Conservation (phyloP, 441 rosid species). For the Croton laevigatus region DNA sequence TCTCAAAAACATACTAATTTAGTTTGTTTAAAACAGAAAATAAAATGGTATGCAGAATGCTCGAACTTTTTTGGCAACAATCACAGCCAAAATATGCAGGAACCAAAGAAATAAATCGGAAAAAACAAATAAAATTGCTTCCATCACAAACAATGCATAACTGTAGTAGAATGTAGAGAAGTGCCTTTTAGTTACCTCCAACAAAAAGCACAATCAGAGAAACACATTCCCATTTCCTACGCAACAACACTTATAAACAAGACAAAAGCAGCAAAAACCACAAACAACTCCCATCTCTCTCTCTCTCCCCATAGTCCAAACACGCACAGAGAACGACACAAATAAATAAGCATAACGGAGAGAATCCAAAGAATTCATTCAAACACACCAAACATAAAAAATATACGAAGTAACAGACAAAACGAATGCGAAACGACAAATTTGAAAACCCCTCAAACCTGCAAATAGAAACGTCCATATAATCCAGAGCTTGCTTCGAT, state of each 20-base stretch:
- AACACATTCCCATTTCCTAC: background rate
- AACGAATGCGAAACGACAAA: slow-evolving; percentile 44
- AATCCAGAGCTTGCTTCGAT: slow-evolving; percentile 30
- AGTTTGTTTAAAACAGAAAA: background rate
- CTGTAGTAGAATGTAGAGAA: background rate
- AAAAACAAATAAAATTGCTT: background rate
- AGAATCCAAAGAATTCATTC: slow-evolving; percentile 22
- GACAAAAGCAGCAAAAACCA: slow-evolving; percentile 2
- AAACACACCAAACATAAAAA: slow-evolving; percentile 4
- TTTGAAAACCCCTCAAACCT: slow-evolving; percentile 27
- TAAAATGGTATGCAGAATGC: background rate
- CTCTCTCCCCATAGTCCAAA: too few species aligned
- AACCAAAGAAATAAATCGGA: background rate
- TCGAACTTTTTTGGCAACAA: background rate
- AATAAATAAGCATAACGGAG: background rate
- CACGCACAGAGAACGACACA: background rate
- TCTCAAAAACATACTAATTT: background rate
- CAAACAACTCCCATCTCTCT: slow-evolving; percentile 6
- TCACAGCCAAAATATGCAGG: background rate
- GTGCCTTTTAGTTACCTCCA: background rate
- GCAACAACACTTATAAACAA: background rate
- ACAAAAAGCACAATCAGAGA: slow-evolving; percentile 8
- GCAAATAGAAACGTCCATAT: slow-evolving; percentile 18
- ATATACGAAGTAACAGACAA: slow-evolving; percentile 14
- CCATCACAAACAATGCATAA: background rate